Evolutionary conservation across 768 basidiomycete species (phyloP), one percentile per base, ranked within the genome.

Genomic region (Tephrocybe sp.): DNA sequence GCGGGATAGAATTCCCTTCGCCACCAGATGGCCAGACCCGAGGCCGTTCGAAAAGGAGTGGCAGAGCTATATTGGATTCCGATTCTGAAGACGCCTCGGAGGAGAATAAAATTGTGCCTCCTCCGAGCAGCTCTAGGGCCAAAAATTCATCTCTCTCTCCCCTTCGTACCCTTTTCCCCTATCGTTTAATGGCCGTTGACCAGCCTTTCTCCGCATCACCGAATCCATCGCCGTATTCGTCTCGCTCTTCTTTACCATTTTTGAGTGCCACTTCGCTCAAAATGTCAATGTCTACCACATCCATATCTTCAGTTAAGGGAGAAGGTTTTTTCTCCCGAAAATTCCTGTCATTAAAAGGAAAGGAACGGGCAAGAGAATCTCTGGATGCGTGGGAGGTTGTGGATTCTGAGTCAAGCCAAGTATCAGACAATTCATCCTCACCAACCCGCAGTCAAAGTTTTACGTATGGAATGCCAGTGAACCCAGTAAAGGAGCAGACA

Each of bases 351-450:
- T 56, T 61, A 30, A 72, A 69, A 61, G 74, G 68, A 38, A 79
- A 69, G 62, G 74, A 70, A 50, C 69, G 65, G 59, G 62, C 57
- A 41, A 34, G 53, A 13, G 74, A 75, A 49, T 54, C 64, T 6
- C 49, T 73, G 23, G 71, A 78, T 13, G 45, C 66, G 11, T 80
- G 78, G 78, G 77, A 79, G 56, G 63, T 77, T n/a, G 55, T 80
- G 3, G 65, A 65, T 58, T 23, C 54, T 21, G 45, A 45, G 15
- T 12, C 33, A 1, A 66, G 64, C 45, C 54, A 64, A 18, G 60
- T 65, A 57, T 58, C 64, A 22, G 59, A 54, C 21, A 56, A 54
- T 34, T 55, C 42, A n/a, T 46, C 54, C 15, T 67, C 69, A 0
- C 65, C 66, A 1, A 62, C 62, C 3, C 56, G 60, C 24, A 62